Percentiles rank a stretch among this genome's conserved stretches.
phyloP scores from a whole-genome alignment of 2,329 filamentous ascomycete species.

The Aureobasidium sp. region DNA sequence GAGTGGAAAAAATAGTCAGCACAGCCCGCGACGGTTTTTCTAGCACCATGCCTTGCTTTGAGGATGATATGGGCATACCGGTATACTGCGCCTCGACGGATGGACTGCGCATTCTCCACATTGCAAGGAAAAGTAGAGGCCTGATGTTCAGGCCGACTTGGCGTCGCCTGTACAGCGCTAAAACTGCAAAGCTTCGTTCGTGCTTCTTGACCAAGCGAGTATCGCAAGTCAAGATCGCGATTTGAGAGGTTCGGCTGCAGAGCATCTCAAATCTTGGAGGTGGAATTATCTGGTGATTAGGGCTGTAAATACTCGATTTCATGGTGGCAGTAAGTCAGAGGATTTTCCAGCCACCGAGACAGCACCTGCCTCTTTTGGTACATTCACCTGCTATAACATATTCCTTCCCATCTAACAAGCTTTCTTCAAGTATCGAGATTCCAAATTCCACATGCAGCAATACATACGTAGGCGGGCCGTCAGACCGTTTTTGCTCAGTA shows the following conservation, averaged over 20 bases:
- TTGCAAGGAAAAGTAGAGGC: background rate
- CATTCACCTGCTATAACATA: background rate
- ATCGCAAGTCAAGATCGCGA: background rate
- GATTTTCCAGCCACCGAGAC: background rate
- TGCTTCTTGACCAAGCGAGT: background rate
- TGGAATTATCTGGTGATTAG: background rate
- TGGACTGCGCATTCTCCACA: slow-evolving; percentile 2
- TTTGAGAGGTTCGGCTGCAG: background rate
- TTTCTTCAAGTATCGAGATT: background rate
- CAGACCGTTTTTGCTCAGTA: background rate
- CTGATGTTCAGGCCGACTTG: background rate
- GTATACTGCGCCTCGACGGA: slow-evolving; percentile 3
- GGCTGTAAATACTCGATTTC: background rate
- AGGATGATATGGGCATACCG: background rate
- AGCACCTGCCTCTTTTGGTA: slow-evolving; percentile 5
- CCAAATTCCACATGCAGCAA: background rate
- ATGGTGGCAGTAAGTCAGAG: background rate
- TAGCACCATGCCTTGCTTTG: background rate
- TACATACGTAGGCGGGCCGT: background rate
- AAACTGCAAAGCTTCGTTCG: background rate
- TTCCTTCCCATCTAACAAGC: slow-evolving; percentile 2
- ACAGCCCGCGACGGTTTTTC: background rate
- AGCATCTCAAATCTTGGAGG: background rate
- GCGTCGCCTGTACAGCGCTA: background rate
- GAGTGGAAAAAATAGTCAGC: background rate